Base-by-base conservation (phyloP, 441 rosid species). In the Croton setiger region DNA sequence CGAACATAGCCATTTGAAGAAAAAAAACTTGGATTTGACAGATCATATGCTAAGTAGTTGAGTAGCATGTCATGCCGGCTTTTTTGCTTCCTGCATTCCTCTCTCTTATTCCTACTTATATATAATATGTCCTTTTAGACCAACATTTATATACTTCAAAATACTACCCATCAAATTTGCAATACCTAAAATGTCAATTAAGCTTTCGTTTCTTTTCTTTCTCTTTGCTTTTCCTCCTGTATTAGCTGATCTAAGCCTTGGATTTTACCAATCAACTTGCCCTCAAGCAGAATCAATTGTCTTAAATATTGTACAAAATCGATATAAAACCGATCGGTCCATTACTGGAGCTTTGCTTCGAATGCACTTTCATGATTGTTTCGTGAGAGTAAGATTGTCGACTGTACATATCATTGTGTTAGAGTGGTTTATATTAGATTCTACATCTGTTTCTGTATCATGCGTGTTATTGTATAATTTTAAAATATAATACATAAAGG, bases 361-460 rank as follows among this genome's bases (percentile, higher is more conserved):
- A 70, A 80, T 87, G 93, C 90, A 90, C 74, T 92, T 90, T 66
- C 95, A 90, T 56, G 93, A 90, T 71, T 90, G 96, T 74, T 90
- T 88, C 51, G 87, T 87, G 65, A 80, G 73, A 56, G 93, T 87
- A 88, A 78, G 79, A 51, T 52, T 45, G 44, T 51, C 14, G 39
- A 11, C 6, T 18, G 20, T 11, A 36, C n/a, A 17, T 44, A 11
- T 6, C 11, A 10, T 0, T 39, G 10, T 27, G 2, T 27, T 27
- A 27, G 31, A 27, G 31, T 27, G 31, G 31, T 27, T 2, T 27
- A 27, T 27, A 27, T 27, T 27, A 27, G 31, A 27, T 27, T 27
- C 31, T 27, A 27, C 31, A 2, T 27, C 31, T 27, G 1, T 27
- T 0, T 27, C 1, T 27, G 2, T 2, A 27, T 27, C 1, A 2